phyloP scores from a whole-genome alignment of 768 basidiomycete genomes.

The Solioccasus polychromus region DNA sequence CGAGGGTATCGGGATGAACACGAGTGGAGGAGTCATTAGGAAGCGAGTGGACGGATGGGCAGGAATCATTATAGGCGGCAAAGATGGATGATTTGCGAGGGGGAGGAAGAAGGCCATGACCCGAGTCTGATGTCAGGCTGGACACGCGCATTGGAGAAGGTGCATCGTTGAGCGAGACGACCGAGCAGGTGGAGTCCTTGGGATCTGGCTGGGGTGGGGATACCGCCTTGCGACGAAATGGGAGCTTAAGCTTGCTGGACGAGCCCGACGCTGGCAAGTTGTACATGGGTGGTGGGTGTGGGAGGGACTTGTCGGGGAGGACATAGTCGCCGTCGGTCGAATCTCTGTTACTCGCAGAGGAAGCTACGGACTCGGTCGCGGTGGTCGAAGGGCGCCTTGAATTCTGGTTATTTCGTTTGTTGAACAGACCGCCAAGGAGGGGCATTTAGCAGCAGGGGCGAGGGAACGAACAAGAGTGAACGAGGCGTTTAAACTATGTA shows the following conservation, averaged over 20 bases:
- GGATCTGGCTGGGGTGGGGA: conserved; percentile 10
- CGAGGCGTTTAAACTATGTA: conserved; percentile 4
- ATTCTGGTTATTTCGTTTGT: conserved; percentile 18
- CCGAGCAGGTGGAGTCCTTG: not conserved
- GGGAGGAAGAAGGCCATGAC: conserved; percentile 48
- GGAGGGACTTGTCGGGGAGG: conserved; percentile 20
- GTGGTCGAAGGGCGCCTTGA: not conserved
- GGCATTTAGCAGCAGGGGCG: conserved; percentile 14
- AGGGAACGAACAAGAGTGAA: not conserved
- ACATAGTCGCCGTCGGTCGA: conserved; percentile 35
- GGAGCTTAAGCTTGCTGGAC: conserved; percentile 44
- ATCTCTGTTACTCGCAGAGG: conserved; percentile 13
- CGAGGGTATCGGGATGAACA: conserved; percentile 18
- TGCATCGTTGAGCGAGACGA: conserved; percentile 22
- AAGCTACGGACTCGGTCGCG: conserved; percentile 14
- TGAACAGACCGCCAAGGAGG: conserved; percentile 29
- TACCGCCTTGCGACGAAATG: conserved; percentile 40
- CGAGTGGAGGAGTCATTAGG: conserved; percentile 38
- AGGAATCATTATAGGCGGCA: conserved; percentile 48
- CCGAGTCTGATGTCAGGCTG: conserved; percentile 43
- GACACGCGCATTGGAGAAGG: conserved; percentile 34
- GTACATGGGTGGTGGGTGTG: conserved; percentile 16
- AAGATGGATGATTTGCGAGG: conserved; percentile 66
- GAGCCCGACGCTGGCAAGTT: conserved; percentile 28
- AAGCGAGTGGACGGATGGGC: conserved; percentile 60